Evolutionary conservation across 805 yeast genomes (phyloP), one percentile per base, ranked within the genome.

Genomic region (Ogataea pignaliae): DNA sequence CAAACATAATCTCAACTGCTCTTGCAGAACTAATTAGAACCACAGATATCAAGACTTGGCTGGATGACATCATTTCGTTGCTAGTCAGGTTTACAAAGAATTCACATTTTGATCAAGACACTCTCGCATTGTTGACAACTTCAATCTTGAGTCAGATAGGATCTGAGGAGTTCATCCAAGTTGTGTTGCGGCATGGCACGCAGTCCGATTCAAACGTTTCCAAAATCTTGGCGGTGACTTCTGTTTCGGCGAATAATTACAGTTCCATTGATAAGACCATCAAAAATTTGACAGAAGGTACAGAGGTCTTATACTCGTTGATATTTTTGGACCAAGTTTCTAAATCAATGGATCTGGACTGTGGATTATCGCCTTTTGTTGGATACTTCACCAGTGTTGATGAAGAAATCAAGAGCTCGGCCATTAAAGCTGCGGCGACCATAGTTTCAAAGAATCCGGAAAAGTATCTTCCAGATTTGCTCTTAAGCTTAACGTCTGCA

Each of bases 351-450:
- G 60, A 59, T 30, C 51, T 73, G 32, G 54, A 61, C 4, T 51
- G 68, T 16, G 58, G 66, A 3, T 52, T 73, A 26, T 66, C 61
- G 1, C 64, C 71, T 14, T 79, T 51, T 59, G 61, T 51, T 46
- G 43, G 15, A 54, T 64, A 45, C 56, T 72, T 46, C 17, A 56
- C 55, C 10, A 52, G 50, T 3, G 21, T 46, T 2, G 53, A 57
- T 3, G 58, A 67, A 10, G 73, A 72, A 32, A 55, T 73, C 5
- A 69, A 69, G 42, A 49, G 67, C 8, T 75, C 76, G 17, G 71
- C 84, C 1, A 75, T 84, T 1, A 70, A 72, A 39, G 69, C 83
- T 0, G 56, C 80, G 28, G 84, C 86, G 1, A 69, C 73, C 11
- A 57, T 78, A 18, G 65, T 75, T 10, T 62, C 72, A 3, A 62